These are phyloP conservation scores for Tolypocladium tundrense DNA, from an alignment of 2,329 filamentous ascomycete species.

Conservation along the genomic window DNA sequence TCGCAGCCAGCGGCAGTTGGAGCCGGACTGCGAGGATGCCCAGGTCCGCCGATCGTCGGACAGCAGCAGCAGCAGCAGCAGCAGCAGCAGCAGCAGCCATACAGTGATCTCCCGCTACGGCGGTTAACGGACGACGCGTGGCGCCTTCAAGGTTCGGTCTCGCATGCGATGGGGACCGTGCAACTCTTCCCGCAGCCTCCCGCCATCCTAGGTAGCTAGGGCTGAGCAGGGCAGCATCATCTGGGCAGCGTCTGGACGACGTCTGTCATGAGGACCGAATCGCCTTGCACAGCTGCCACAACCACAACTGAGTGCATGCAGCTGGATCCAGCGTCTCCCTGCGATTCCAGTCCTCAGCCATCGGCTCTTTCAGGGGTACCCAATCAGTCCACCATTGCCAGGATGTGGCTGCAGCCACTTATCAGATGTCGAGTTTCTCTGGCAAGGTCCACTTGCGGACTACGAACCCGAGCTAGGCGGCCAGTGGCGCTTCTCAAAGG, in stretches of 20 bases:
- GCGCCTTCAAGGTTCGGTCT: not conserved
- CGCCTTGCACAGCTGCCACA: not conserved
- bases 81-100: not conserved
- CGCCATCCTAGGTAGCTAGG: not conserved
- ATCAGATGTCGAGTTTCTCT: no score
- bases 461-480: no score
- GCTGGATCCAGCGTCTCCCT: not conserved
- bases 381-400: not conserved
- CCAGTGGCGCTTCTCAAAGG: no score
- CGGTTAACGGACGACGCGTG: not conserved
- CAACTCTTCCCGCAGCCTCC: not conserved
- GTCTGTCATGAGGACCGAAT: not conserved
- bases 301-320: not conserved
- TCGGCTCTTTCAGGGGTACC: not conserved
- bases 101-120: not conserved
- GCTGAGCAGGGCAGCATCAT: not conserved
- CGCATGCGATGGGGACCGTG: not conserved
- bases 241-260: not conserved
- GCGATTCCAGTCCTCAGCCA: not conserved
- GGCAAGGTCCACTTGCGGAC: no score
- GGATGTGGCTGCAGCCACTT: not conserved
- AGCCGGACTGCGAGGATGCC: not conserved
- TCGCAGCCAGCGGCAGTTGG: not conserved
- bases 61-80: not conserved
- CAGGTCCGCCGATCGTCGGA: not conserved